These are phyloP conservation scores for Strobilomyces echinocephalus DNA, from an alignment of 768 basidiomycete genomes.

Conservation along the genomic window DNA sequence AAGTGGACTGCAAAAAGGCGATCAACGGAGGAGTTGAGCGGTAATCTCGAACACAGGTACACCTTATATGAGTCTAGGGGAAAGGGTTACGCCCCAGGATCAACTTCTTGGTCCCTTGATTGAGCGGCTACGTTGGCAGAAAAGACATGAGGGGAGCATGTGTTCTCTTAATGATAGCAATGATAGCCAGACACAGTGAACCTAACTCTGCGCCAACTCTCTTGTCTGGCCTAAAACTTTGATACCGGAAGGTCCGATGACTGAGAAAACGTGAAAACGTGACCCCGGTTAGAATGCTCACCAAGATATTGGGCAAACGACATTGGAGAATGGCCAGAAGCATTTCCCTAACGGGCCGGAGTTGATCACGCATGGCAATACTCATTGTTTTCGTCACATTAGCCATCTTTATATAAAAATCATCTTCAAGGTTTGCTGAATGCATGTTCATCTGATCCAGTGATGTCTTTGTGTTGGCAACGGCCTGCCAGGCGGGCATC, in stretches of 20 bases:
- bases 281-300: no score
- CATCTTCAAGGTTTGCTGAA: no score
- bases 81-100: neutral
- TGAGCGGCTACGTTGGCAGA: constrained; percentile 7
- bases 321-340: neutral
- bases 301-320: no score
- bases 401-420: no score
- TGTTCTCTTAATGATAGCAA: constrained; percentile 19
- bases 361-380: neutral
- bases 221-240: neutral
- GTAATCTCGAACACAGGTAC: neutral
- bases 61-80: constrained; percentile 18
- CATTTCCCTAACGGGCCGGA: neutral
- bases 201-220: neutral
- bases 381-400: no score
- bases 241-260: neutral
- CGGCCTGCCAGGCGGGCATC: no score
- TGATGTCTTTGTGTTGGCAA: no score
- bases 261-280: no score
- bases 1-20: neutral
- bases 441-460: no score
- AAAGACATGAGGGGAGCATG: constrained; percentile 6
- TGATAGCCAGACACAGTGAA: neutral
- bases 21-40: neutral
- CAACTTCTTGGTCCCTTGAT: constrained; percentile 6